Base-by-base conservation (phyloP, 75 land plant genomes). In the Pinus albicaulis region DNA sequence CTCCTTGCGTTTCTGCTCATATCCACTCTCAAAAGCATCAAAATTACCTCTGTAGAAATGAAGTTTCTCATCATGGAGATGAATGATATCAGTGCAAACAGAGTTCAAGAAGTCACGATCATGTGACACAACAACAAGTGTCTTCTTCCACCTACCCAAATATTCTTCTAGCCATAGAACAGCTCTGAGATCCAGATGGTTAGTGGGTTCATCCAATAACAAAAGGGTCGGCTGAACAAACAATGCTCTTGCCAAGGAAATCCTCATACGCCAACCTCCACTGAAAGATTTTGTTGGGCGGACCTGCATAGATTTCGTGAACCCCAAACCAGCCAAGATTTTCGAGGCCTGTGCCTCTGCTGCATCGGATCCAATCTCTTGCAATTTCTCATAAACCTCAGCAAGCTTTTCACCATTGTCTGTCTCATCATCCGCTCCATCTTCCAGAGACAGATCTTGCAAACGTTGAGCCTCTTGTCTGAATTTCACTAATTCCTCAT, bases 211-310 rank as follows among this genome's bases (percentile, higher is more conserved):
- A 84, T 96, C 99, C 48, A 96, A 79, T 59, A 96, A 74, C 52
- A 96, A 72, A 38, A 96, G 88, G 1, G 98, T 96, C 1, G 99
- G 98, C 76, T 96, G 98, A 44, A 96, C 82, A 76, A 96, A 96
- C 28, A 96, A 89, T 34, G 99, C 99, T 73, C 99, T 80, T 14
- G 99, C 98, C 71, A 94, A 74, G 3, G 95, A 96, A 10, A 94
- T 94, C 75, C 99, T 87, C 99, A 96, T 96, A 59, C 99, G 84
- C 99, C 99, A 96, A 17, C 98, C 99, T 72, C 99, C 98, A 85
- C 97, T 94, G 81, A 96, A 96, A 1, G 99, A 94, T 74, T 78
- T 80, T 3, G 98, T 96, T 1, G 93, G 56, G 34, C 93, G 85
- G 12, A 24, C 77, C 59, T 95, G 95, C 98, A 93, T 95, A 59